Evolutionary conservation across 176 grass and related monocot genomes (phyloP), one percentile per base, ranked within the genome.

Genomic region (Ananas comosus): DNA sequence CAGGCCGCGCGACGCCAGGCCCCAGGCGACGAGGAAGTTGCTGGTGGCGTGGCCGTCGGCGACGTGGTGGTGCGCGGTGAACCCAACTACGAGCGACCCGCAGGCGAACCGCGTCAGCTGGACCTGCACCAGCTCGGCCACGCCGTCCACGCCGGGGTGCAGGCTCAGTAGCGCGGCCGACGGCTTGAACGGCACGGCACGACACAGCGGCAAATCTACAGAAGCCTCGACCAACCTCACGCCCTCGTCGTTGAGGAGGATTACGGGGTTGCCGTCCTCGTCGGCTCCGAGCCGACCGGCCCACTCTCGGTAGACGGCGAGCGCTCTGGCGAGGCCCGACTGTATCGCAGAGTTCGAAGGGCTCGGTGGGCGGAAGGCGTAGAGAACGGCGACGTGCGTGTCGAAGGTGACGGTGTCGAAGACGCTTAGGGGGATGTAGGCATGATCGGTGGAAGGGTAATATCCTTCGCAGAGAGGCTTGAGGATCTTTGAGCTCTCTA

Each of bases 351-450:
- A 27, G 64, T 56, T 68, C 1, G 51, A 48, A 25, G 64, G 64
- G 2, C 3, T 49, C 5, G 64, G 74, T 1, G 74, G 74, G 6
- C 22, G 64, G 64, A 67, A 76, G 17, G 63, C 74, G 2, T 76
- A 76, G 64, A 76, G 65, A 51, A 76, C 24, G 50, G 74, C 64
- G 1, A 76, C 21, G 17, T 76, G 64, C 1, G 64, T 67, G 64
- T 76, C 28, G 74, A 67, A 67, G 16, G 74, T 76, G 50, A 76
- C 51, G 51, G 53, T 76, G n/a, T 76, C 74, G 74, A 76, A 76
- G 25, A 48, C 51, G 51, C 64, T 67, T 2, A 76, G 27, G 64
- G 51, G 74, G n/a, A 76, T 47, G 51, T 42, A 42, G 33, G 33
- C 33, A 7, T 12, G 50, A 11, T 66, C 49, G 28, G 3, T 16